phyloP scores from a whole-genome alignment of 371 early-diverging fungal species.

The Syncephalastrum monosporum region DNA sequence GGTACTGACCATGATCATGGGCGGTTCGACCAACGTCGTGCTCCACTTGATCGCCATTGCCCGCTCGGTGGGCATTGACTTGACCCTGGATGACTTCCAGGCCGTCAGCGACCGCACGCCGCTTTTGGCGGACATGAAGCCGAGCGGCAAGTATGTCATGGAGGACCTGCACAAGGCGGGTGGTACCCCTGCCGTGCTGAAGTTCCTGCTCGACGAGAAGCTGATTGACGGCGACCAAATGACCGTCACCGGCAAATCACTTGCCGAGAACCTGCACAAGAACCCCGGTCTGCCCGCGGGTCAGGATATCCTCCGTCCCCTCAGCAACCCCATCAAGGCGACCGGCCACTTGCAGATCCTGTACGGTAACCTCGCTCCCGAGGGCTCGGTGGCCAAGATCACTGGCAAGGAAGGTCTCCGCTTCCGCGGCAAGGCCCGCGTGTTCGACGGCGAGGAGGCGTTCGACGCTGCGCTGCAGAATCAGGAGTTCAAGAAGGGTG shows the following conservation, averaged over 20 bases:
- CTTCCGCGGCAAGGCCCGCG: conserved; percentile 86
- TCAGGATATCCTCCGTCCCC: conserved; percentile 71
- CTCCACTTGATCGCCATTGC: conserved; percentile 95
- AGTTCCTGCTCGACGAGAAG: conserved; percentile 80
- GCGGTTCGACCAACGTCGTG: conserved; percentile 96
- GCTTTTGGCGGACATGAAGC: conserved; percentile 96
- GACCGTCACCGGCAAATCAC: conserved; percentile 93
- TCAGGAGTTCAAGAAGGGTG: conserved; percentile 64
- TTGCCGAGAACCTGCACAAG: conserved; percentile 82
- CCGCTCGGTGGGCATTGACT: conserved; percentile 70
- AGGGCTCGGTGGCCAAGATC: conserved; percentile 92
- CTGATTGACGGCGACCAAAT: conserved; percentile 82
- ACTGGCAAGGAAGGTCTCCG: conserved; percentile 95
- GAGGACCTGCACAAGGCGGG: conserved; percentile 89
- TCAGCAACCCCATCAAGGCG: conserved; percentile 70
- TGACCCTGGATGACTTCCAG: conserved; percentile 93
- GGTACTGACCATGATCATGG: conserved; percentile 85
- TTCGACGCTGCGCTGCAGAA: conserved; percentile 77
- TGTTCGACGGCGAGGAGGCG: conserved; percentile 91
- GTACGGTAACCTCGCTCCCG: conserved; percentile 79
- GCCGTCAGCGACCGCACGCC: conserved; percentile 84
- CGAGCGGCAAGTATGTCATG: conserved; percentile 95
- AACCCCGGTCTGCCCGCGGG: conserved; percentile 66
- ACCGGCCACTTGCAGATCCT: conserved; percentile 81
- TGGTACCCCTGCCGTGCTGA: conserved; percentile 85